Evolutionary conservation across 1,284 basidiomycete species (phyloP).

Genomic region (Ganoderma lingzhi): DNA sequence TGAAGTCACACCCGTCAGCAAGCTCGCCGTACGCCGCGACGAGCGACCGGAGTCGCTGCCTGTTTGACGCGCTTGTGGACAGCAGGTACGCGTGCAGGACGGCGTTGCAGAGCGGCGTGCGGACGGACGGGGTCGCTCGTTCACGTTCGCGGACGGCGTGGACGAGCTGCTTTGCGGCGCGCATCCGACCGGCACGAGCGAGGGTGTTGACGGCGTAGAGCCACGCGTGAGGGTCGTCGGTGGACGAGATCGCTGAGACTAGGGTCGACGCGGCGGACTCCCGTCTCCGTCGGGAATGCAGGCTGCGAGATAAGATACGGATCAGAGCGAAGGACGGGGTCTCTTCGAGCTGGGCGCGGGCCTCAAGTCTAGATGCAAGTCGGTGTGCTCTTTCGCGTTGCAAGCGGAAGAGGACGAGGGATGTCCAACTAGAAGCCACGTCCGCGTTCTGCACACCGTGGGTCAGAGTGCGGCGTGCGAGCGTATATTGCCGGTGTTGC

Average conservation of each 20-base stretch:
- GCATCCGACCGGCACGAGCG: constrained; percentile 30
- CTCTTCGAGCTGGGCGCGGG: not conserved
- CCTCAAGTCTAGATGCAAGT: constrained; percentile 15
- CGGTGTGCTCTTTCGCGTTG: constrained; percentile 17
- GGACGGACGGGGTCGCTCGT: constrained; percentile 41
- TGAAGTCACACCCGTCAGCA: constrained; percentile 50
- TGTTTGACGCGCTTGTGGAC: constrained; percentile 46
- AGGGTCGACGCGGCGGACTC: not conserved
- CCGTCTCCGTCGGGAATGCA: constrained; percentile 2
- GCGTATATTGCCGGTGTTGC: constrained; percentile 29
- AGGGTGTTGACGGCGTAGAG: constrained; percentile 27
- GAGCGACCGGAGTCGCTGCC: constrained; percentile 52
- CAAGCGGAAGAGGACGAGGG: constrained; percentile 8
- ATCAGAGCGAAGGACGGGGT: not conserved
- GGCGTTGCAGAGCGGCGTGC: constrained; percentile 61
- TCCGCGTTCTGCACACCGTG: constrained; percentile 7
- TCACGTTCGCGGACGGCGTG: constrained; percentile 34
- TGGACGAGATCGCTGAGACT: not conserved
- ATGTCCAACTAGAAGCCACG: constrained; percentile 11
- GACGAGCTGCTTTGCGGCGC: constrained; percentile 54
- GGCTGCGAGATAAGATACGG: not conserved
- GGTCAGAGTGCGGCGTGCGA: constrained; percentile 22
- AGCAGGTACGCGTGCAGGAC: constrained; percentile 56
- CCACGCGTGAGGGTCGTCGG: constrained; percentile 1
- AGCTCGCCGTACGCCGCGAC: constrained; percentile 51